Evolutionary conservation across 805 yeast species (phyloP).

Genomic region (Metschnikowia proteae): DNA sequence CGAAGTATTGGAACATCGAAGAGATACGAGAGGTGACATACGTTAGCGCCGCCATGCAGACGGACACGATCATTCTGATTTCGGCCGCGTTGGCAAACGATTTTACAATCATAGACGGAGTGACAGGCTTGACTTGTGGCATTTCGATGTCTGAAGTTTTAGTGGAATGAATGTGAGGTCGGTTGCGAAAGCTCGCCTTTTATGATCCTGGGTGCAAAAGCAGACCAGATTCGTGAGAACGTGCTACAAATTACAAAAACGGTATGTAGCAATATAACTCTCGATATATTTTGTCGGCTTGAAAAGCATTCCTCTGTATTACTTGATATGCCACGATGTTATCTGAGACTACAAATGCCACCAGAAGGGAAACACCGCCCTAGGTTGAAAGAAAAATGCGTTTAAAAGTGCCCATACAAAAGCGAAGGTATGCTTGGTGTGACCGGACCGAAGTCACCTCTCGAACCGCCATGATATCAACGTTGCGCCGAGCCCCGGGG

Average conservation of each 20-base stretch:
- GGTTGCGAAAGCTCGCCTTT: neutral
- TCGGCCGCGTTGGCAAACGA: conserved; percentile 12
- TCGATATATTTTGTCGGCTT: no score
- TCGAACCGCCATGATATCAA: no score
- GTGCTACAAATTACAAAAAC: neutral
- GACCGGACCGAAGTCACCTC: no score
- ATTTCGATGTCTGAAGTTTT: conserved; percentile 3
- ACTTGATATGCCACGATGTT: no score
- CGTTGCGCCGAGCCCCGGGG: neutral
- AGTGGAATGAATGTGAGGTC: neutral
- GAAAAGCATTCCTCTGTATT: no score
- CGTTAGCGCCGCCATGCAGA: neutral
- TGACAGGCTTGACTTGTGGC: conserved; percentile 15
- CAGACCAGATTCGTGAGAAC: neutral
- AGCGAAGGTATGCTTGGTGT: no score
- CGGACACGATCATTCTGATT: neutral
- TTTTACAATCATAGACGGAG: conserved; percentile 12
- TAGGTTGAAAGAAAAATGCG: no score
- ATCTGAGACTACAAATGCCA: no score
- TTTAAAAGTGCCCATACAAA: no score
- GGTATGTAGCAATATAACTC: neutral
- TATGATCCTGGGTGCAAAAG: conserved; percentile 5
- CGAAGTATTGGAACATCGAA: neutral
- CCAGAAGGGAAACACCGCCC: no score
- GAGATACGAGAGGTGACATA: neutral